A percentile compares a stretch with the other conserved stretches of the same genome.
Conservation (phyloP, 495 filamentous ascomycete species). For the Penicillium herquei region DNA sequence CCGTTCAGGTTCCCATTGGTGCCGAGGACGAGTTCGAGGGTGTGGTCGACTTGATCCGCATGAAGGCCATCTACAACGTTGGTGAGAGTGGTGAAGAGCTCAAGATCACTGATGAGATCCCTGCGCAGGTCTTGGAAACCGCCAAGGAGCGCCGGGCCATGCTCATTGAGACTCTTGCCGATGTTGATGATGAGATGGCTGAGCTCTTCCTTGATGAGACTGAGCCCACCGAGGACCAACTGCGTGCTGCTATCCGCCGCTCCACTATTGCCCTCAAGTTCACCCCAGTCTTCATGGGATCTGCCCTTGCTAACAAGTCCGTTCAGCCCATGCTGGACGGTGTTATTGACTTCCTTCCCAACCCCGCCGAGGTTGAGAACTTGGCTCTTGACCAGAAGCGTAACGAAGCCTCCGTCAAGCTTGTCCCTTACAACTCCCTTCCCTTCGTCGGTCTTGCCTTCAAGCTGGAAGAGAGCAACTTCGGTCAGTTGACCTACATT, state of each 20-base stretch:
- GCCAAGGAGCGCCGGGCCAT: conserved; percentile 76
- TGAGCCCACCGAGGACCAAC: conserved; percentile 71
- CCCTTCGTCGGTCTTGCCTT: conserved; percentile 97
- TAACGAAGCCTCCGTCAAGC: conserved; percentile 73
- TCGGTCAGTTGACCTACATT: conserved; percentile 97
- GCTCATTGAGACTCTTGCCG: conserved; percentile 92
- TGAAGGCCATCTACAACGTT: conserved; percentile 91
- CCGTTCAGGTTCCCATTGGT: conserved; percentile 94
- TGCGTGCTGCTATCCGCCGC: conserved; percentile 86
- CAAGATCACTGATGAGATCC: conserved; percentile 74
- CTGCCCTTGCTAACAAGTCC: conserved; percentile 90
- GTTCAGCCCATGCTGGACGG: conserved; percentile 97
- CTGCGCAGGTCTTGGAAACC: conserved; percentile 68
- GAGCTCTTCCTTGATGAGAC: conserved; percentile 91
- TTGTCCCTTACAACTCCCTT: conserved; percentile 86
- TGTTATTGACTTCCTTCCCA: conserved; percentile 94
- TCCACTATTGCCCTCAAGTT: conserved; percentile 89
- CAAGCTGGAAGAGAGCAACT: conserved; percentile 99
- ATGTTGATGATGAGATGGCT: conserved; percentile 97
- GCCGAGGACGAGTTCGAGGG: conserved; percentile 89
- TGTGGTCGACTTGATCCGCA: conserved; percentile 88
- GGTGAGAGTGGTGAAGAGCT: conserved; percentile 73
- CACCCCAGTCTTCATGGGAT: conserved; percentile 93
- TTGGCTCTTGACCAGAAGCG: conserved; percentile 80
- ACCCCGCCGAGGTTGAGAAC: conserved; percentile 88